Evolutionary conservation across 257 asterid genomes (phyloP), one percentile per base, ranked within the genome.

Genomic region (Petunia secreta): DNA sequence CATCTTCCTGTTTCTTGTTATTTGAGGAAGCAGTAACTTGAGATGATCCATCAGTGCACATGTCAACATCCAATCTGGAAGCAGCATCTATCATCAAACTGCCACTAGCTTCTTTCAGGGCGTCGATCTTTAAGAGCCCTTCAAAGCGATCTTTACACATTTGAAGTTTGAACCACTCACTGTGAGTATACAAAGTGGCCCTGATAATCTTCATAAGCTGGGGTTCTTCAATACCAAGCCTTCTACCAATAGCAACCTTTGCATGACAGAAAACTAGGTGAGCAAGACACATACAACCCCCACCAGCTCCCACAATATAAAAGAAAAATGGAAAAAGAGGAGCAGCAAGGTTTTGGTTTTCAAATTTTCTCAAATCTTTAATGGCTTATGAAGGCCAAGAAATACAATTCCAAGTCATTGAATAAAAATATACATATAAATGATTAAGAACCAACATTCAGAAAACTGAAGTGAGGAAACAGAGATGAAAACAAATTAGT

Each of bases 91-190:
- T 89, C 64, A 91, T 85, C 85, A 88, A 80, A 62, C 88, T 89
- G 82, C 89, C 55, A 66, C 92, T 90, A 57, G 85, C 84, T 86
- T 92, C 97, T 87, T 89, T 92, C 15, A 96, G 84, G 44, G 97
- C 85, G 86, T 89, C 87, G 75, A 96, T 91, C 94, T 88, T 88
- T 75, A 96, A 80, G 63, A 94, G 87, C 57, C 95, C 93, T 85
- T 94, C 97, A 85, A 96, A 96, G 78, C 89, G 95, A 87, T 96
- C 98, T 87, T 91, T 94, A 82, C 98, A 92, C 99, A 92, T 94
- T 83, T 96, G 99, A 79, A 94, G 93, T 87, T 94, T 92, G 92
- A 91, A 94, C 99, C 98, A 96, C 84, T 96, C 99, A 44, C 41
- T 83, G 75, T 96, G 99, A 8, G 98, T 80, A 85, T 90, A 80